Evolutionary conservation across 2,329 filamentous ascomycete genomes (phyloP).

Genomic region (Fulvia fulva): DNA sequence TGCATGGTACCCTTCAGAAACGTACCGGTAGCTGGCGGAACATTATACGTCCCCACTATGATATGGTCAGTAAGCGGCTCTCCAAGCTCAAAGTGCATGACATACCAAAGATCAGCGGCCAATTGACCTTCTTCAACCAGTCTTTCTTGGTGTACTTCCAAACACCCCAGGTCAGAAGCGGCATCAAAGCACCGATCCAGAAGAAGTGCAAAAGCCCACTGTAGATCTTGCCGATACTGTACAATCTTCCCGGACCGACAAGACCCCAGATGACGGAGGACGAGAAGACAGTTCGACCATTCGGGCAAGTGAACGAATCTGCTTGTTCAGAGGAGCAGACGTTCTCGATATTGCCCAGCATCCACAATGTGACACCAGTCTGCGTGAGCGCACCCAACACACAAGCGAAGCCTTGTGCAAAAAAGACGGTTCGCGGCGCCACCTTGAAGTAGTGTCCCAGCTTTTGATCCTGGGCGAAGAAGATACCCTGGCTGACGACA

Average conservation of each 20-base stretch:
- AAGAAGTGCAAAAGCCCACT: constrained; percentile 49
- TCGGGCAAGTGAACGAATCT: constrained; percentile 47
- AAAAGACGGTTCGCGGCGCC: constrained; percentile 43
- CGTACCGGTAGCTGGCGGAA: constrained; percentile 70
- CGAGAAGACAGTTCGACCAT: constrained; percentile 44
- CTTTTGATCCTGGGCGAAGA: constrained; percentile 35
- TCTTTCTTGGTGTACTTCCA: constrained; percentile 37
- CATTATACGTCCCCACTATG: constrained; percentile 54
- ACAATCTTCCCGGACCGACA: constrained; percentile 49
- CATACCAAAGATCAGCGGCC: constrained; percentile 69
- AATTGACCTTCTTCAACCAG: constrained; percentile 26
- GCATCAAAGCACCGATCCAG: constrained; percentile 47
- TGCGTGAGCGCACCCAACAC: constrained; percentile 41
- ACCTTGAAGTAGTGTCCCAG: constrained; percentile 39
- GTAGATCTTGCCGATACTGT: constrained; percentile 47
- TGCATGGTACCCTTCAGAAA: no score
- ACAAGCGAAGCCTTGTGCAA: constrained; percentile 43
- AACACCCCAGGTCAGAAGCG: constrained; percentile 41
- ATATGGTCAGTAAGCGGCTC: constrained; percentile 45
- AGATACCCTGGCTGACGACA: constrained; percentile 31
- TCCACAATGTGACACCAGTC: constrained; percentile 47
- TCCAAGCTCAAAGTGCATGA: constrained; percentile 5
- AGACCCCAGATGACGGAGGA: constrained; percentile 41
- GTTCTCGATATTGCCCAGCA: constrained; percentile 39
- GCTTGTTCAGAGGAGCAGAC: constrained; percentile 42